These are phyloP conservation scores for Prunus campanulata DNA, from an alignment of 306 rosid species.

Conservation along the genomic window DNA sequence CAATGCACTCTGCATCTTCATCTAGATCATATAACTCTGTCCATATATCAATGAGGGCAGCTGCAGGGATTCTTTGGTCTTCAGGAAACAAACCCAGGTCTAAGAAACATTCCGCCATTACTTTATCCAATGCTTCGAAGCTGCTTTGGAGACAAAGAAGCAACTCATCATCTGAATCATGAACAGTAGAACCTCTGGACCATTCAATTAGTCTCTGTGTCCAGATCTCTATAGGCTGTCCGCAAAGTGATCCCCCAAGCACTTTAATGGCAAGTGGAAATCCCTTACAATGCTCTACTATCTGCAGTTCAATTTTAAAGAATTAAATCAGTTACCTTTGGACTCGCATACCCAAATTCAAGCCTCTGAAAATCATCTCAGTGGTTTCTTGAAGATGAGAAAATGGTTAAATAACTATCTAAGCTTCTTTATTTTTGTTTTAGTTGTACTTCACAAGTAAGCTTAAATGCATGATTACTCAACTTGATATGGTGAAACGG, in stretches of 20 bases:
- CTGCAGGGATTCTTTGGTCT: slow-evolving; percentile 54
- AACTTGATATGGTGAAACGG: not conserved
- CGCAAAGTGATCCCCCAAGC: slow-evolving; percentile 38
- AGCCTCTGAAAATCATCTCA: not conserved
- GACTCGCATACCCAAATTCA: not conserved
- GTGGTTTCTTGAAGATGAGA: not conserved
- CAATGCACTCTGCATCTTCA: slow-evolving; percentile 41
- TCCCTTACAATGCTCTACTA: slow-evolving; percentile 47
- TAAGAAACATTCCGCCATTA: slow-evolving; percentile 47
- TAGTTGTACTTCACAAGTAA: too few relatives aligned
- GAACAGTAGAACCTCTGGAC: slow-evolving; percentile 30
- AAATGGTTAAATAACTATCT: not conserved
- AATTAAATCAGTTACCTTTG: not conserved
- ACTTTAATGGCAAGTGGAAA: slow-evolving; percentile 56
- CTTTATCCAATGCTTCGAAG: slow-evolving; percentile 29
- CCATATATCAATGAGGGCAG: slow-evolving; percentile 64
- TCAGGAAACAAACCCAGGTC: slow-evolving; percentile 61
- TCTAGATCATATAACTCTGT: slow-evolving; percentile 37
- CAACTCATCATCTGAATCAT: slow-evolving; percentile 19
- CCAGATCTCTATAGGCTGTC: slow-evolving; percentile 30
- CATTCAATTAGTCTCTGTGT: slow-evolving; percentile 10
- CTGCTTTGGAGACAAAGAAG: slow-evolving; percentile 33
- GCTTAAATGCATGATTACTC: too few relatives aligned
- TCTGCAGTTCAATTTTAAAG: slow-evolving; percentile 32
- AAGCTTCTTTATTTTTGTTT: not conserved